Evolutionary conservation across 371 early-diverging fungal genomes (phyloP), one percentile per base, ranked within the genome.

Genomic region (Apophysomyces sp.): DNA sequence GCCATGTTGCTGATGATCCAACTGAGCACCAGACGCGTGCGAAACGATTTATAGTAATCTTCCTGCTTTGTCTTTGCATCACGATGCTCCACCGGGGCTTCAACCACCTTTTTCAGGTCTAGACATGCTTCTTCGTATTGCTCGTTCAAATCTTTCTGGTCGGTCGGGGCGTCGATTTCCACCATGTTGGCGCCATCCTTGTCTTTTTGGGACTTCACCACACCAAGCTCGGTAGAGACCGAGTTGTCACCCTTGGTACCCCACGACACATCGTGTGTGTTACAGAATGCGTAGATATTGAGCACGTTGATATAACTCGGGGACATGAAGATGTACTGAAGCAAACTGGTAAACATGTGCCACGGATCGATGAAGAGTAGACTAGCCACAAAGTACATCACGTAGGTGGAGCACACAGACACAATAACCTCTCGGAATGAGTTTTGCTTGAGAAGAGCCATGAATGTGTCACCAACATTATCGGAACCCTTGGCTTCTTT

Each of bases 321-420:
- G 65, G 92, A 73, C 73, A 95, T 73, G 44, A 94, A 74, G 74
- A 93, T 60, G 74, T 96, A 96, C 77, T 95, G 96, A 3, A 91
- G 12, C 56, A 96, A 89, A 39, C 89, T 89, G 0, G 94, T 94
- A 36, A 97, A 71, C 94, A 95, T 93, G 73, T 97, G 97, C 93
- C 92, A 93, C 4, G 94, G 94, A 68, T 97, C 94, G 52, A 92
- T 70, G 73, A 92, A 92, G 26, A 94, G 63, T 40, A 93, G 28
- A 12, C 91, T 90, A 27, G 91, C 71, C 9, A 94, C 7, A 12
- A 95, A 70, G 69, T 93, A 97, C 16, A 97, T 66, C 0, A 94
- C 95, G 67, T 92, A 94, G 0, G 95, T 96, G 1, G 93, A 78
- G 1, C 84, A 75, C 51, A 92, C 63, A 12, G 95, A 92, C 16